Conservation (phyloP, 345 rosid species). For the Lepidium didymum region DNA sequence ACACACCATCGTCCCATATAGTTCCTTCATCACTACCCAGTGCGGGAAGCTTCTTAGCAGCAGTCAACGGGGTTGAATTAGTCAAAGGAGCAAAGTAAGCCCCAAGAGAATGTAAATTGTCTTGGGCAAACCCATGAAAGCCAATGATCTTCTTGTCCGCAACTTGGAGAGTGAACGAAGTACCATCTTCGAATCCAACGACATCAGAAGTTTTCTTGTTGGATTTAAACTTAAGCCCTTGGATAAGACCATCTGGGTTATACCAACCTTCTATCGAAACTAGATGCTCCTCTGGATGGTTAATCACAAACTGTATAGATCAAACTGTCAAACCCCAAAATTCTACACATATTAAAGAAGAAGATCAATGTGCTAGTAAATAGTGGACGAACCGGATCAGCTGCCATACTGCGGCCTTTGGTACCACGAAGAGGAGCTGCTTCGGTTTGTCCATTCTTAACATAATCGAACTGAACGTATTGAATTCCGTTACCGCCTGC, state of each 20-base stretch:
- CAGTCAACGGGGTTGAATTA: background rate
- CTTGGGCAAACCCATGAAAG: constrained; percentile 15
- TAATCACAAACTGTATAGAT: constrained; percentile 18
- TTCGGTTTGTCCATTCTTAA: background rate
- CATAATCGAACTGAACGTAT: background rate
- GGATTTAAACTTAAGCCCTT: constrained; percentile 9
- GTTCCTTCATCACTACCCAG: constrained; percentile 1
- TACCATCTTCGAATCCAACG: constrained; percentile 10
- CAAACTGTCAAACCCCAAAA: background rate
- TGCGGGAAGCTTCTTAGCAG: background rate
- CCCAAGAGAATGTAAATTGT: constrained; percentile 17
- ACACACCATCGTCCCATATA: constrained; percentile 20
- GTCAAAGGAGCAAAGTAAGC: constrained; percentile 3
- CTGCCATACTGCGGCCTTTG: background rate
- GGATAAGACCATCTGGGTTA: constrained; percentile 2
- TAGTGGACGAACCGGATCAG: constrained; percentile 3
- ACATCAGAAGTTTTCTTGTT: constrained; percentile 17
- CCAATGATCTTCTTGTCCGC: constrained; percentile 16
- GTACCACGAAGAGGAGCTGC: background rate
- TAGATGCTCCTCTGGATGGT: constrained; percentile 24
- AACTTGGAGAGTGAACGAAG: constrained; percentile 13
- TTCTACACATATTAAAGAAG: background rate
- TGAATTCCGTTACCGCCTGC: background rate
- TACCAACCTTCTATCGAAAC: constrained; percentile 21
- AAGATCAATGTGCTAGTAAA: background rate